Evolutionary conservation across 2,329 filamentous ascomycete genomes (phyloP), one percentile per base, ranked within the genome.

Genomic region (Phyllosticta paracitricarpa): DNA sequence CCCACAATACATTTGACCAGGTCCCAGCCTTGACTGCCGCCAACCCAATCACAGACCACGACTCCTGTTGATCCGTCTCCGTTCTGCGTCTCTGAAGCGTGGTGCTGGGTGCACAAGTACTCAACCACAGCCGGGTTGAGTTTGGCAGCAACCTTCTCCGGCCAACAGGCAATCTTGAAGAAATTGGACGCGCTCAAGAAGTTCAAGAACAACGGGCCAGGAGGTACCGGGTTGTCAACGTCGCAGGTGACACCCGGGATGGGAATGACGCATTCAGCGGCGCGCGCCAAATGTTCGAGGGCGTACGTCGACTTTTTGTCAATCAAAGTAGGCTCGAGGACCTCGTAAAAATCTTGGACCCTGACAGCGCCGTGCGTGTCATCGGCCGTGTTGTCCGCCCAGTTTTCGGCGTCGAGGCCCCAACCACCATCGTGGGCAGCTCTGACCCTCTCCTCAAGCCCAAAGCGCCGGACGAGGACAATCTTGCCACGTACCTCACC

Each of bases 341-440:
- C 85, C 70, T 95, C 91, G 79, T 95, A 97, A 75, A 93, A 97
- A 77, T 97, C 94, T 77, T 97, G 94, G 52, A 97, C 86, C 65
- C 89, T 86, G 63, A 97, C 84, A 65, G 86, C 79, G 3, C 89
- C 91, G 68, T 85, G 86, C 35, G 79, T 79, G 61, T 89, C 87
- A 69, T 95, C 85, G 33, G 88, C 85, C 64, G 89, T 90, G 76
- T 97, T 97, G 76, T 97, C 89, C 0, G 89, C 90, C 93, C 93
- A 97, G 19, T 76, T 76, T 35, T 80, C 77, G 59, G 80, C 84
- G 67, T 87, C 79, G 53, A 87, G 78, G 22, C 82, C 82, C 75
- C 79, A 83, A 48, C 82, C 82, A 17, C 80, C 81, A 25, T 77
- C 75, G 74, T 82, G 79, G 24, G 70, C 68, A 5, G 28, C 25